Evolutionary conservation across 2,329 filamentous ascomycete species (phyloP), one percentile per base, ranked within the genome.

Genomic region (Aschersonia sp.): DNA sequence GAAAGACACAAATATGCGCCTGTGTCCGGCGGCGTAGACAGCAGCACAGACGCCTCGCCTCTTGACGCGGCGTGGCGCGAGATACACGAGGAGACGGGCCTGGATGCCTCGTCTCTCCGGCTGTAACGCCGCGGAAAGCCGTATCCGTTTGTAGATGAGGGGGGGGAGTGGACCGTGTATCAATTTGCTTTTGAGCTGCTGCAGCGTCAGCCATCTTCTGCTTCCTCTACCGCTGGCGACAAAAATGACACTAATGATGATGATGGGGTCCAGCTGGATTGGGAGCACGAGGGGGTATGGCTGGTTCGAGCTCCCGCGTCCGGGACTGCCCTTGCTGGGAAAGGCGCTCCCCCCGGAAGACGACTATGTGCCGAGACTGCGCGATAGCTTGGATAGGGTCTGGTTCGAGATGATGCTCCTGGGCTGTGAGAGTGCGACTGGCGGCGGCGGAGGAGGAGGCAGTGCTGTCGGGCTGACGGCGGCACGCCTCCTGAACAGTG

Each of bases 161-260:
- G 80, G 11, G 66, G 76, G 30, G 66, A 74, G 55, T 84, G 80
- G 79, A 77, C 68, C 5, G 69, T 84, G 44, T 68, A 80, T 50
- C 77, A 80, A 0, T 84, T 84, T 53, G 73, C 69, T 0, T 84
- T 76, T 57, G 60, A 22, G 22, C 22, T 22, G 22, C 22, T 22
- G 22, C 22, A 22, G 22, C 22, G 22, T 22, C 22, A 2, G 22
- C 22, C 22, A 3, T 22, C 22, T 22, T 22, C 22, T 22, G 22
- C 22, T 22, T 22, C 22, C 22, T 22, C 22, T 22, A 22, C 22
- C 22, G 22, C 22, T 22, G 22, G 4, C 22, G 22, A 22, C 22
- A 22, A 22, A 22, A 22, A 22, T 22, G 22, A 22, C 22, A 22
- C 22, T 22, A 2, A 22, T 22, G 22, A 22, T 22, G 22, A 22